These are phyloP conservation scores for Eutrema heterophyllum DNA, from an alignment of 345 rosid species.

Conservation along the genomic window DNA sequence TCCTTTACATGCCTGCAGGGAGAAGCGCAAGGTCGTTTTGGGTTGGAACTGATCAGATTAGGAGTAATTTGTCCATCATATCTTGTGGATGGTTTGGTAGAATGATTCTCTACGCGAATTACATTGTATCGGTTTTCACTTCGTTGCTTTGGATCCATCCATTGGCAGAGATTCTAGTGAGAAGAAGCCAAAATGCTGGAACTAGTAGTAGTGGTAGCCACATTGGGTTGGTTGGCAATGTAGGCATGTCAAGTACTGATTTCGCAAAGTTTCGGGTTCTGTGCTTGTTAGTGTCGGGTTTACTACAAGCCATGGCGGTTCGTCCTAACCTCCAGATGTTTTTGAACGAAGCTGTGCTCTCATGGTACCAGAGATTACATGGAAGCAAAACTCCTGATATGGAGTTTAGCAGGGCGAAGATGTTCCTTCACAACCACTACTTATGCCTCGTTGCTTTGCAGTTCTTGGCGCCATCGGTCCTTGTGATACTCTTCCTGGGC, in stretches of 20 bases:
- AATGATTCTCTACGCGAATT: conserved; percentile 48
- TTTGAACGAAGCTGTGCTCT: conserved; percentile 83
- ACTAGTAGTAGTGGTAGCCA: neutral
- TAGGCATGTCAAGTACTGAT: conserved; percentile 46
- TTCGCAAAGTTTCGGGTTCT: conserved; percentile 48
- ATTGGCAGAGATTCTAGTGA: conserved; percentile 47
- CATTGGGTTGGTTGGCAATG: conserved; percentile 48
- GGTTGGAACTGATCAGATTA: conserved; percentile 90
- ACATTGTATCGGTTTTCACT: conserved; percentile 42
- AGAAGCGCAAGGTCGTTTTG: conserved; percentile 82
- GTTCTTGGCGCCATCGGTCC: conserved; percentile 56
- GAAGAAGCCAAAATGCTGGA: conserved; percentile 1
- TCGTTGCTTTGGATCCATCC: conserved; percentile 89
- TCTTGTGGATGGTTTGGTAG: conserved; percentile 84
- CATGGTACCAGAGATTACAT: conserved; percentile 91
- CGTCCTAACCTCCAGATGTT: conserved; percentile 82
- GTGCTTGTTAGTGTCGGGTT: conserved; percentile 53
- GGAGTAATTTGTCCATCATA: conserved; percentile 54
- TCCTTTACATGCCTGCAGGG: conserved; percentile 66
- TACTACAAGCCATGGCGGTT: conserved; percentile 54
- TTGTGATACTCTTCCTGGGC: conserved; percentile 64
- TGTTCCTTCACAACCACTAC: conserved; percentile 85
- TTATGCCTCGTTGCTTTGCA: conserved; percentile 73
- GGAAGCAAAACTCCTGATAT: conserved; percentile 81
- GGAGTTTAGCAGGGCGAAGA: conserved; percentile 89